These are phyloP conservation scores for Hypoxylon subgilvum DNA, from an alignment of 495 filamentous ascomycete species.

Conservation along the genomic window DNA sequence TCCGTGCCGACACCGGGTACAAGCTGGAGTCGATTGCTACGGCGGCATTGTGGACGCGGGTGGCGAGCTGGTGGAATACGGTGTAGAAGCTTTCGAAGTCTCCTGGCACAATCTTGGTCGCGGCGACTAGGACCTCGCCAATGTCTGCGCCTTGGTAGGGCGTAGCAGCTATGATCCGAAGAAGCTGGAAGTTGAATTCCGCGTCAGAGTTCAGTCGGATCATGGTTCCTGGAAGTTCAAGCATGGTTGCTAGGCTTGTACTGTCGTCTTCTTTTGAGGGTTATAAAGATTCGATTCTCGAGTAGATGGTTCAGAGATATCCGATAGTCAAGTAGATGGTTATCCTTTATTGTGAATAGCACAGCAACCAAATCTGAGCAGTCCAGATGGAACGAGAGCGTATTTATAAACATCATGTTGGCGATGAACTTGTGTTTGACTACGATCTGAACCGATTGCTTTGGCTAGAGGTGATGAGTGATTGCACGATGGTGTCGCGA, in stretches of 20 bases:
- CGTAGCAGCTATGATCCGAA: constrained; percentile 36
- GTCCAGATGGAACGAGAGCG: neutral
- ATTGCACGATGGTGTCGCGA: neutral
- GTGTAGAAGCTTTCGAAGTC: constrained; percentile 44
- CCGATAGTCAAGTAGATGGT: neutral
- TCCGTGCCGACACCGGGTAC: constrained; percentile 43
- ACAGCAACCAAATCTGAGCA: constrained; percentile 18
- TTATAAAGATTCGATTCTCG: neutral
- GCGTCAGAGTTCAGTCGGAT: constrained; percentile 35
- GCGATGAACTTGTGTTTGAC: too few relatives aligned
- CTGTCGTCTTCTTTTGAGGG: constrained; percentile 8
- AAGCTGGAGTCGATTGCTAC: constrained; percentile 10
- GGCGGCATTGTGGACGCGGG: constrained; percentile 19
- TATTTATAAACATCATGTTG: constrained; percentile 18
- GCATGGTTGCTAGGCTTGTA: constrained; percentile 18
- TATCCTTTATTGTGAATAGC: neutral
- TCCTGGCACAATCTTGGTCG: constrained; percentile 43
- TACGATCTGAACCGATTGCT: neutral
- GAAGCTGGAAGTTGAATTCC: constrained; percentile 46
- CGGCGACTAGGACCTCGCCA: constrained; percentile 46
- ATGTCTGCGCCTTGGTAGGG: constrained; percentile 46
- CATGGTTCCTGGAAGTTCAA: constrained; percentile 26
- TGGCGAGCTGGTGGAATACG: constrained; percentile 45
- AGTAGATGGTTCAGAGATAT: neutral
- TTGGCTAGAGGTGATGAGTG: neutral